Conservation (phyloP, 352 stramenopile genomes). For the Thalassiosira sp. region DNA sequence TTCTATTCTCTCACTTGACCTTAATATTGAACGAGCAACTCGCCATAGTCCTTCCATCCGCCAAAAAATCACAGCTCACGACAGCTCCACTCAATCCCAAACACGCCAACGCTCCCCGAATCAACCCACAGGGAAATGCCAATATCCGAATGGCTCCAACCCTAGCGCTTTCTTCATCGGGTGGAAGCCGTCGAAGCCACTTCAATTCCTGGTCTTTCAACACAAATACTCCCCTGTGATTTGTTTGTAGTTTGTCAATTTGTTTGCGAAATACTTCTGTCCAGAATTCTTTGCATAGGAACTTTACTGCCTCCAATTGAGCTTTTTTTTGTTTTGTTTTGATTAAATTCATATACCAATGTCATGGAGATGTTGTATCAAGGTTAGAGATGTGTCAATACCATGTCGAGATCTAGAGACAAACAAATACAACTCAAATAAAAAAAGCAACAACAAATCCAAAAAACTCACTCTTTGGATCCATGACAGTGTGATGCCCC, state of each 20-base stretch:
- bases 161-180: constrained; percentile 88
- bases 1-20: constrained; percentile 42
- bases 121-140: constrained; percentile 93
- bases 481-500: constrained; percentile 44
- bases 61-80: constrained; percentile 89
- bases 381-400: no score
- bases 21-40: constrained; percentile 88
- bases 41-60: constrained; percentile 90
- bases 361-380: no score
- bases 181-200: constrained; percentile 85
- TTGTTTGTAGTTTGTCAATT: constrained; percentile 98
- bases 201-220: constrained; percentile 94
- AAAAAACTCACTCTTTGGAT: constrained; percentile 31
- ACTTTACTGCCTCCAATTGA: constrained; percentile 95
- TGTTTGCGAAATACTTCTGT: constrained; percentile 96
- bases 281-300: constrained; percentile 98
- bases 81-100: constrained; percentile 90
- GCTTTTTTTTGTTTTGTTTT: constrained; percentile 10
- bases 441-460: neutral
- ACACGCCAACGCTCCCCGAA: constrained; percentile 92
- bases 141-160: constrained; percentile 87
- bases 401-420: neutral
- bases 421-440: neutral
- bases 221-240: constrained; percentile 93
- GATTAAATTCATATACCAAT: no score